Evolutionary conservation across 345 rosid species (phyloP), one percentile per base, ranked within the genome.

Genomic region (Erysimum cheiranthoides): DNA sequence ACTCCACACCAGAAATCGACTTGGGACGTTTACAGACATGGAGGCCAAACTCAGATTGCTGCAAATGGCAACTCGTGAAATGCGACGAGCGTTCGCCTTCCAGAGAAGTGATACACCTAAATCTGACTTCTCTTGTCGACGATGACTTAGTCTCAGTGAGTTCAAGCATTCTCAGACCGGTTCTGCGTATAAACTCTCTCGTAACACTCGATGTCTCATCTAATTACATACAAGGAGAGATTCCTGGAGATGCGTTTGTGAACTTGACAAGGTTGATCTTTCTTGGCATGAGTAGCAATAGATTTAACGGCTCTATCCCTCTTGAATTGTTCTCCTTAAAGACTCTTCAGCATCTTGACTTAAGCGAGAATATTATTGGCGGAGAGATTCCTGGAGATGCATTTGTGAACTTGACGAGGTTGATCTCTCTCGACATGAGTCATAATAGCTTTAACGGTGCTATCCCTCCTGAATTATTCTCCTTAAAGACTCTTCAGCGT

Each of bases 351-450:
- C n/a, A n/a, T n/a, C n/a, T n/a, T n/a, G n/a, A n/a, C n/a, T n/a
- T n/a, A n/a, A n/a, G n/a, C n/a, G n/a, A n/a, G n/a, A n/a, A n/a
- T n/a, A n/a, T n/a, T n/a, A n/a, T n/a, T n/a, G n/a, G n/a, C n/a
- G 38, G 79, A 65, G 80, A 75, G 73, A 75, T 85, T 57, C 65
- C 73, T 4, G 81, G 81, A 45, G 49, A n/a, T 7, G 82, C 67
- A 32, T 70, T 77, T 50, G 82, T 66, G 34, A 85, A 81, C 54
- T 61, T 83, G 61, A 74, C 85, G 1, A 58, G 62, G 10, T 42
- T 83, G 1, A 73, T 61, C 2, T 11, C 56, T 42, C 88, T 85
- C 60, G 76, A 79, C 67, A 67, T 79, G 81, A 14, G 31, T 3
- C 0, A 2, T 3, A 85, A 85, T 42, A 49, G 9, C 31, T 73